A percentile compares a stretch with the other conserved stretches of the same genome.
Evolutionary conservation across 352 stramenopile species (phyloP).

Genomic region (Globisporangium okanoganense): DNA sequence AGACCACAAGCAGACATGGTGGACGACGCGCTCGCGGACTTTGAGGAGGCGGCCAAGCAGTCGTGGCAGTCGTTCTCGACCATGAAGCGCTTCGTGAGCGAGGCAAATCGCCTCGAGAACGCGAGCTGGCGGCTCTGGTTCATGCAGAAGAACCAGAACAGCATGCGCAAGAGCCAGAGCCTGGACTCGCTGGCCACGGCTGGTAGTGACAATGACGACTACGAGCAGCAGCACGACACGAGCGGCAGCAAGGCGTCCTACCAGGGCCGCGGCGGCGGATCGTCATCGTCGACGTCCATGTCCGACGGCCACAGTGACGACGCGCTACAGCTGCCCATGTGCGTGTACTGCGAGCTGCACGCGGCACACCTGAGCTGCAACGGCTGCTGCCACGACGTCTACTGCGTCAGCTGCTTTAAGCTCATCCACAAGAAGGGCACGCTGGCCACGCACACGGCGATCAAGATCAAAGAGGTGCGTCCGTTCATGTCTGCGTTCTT

Average conservation of each 20-base stretch:
- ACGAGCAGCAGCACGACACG: not conserved
- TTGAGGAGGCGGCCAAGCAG: constrained; percentile 73
- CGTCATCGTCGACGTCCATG: constrained; percentile 20
- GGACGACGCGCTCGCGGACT: constrained; percentile 38
- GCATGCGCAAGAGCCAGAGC: constrained; percentile 10
- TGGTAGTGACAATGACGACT: not conserved
- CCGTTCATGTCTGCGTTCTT: not conserved
- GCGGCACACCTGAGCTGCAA: constrained; percentile 68
- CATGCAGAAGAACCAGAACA: constrained; percentile 45
- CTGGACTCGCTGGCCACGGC: constrained; percentile 1
- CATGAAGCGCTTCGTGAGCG: constrained; percentile 83
- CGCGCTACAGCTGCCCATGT: constrained; percentile 18
- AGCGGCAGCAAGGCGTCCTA: not conserved
- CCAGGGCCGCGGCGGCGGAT: not conserved
- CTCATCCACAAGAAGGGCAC: constrained; percentile 85
- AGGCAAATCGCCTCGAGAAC: constrained; percentile 78
- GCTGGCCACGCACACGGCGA: constrained; percentile 72
- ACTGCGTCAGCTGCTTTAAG: constrained; percentile 87
- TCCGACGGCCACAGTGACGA: constrained; percentile 12
- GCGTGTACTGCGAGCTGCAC: constrained; percentile 82
- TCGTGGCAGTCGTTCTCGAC: constrained; percentile 87
- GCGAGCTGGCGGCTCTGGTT: constrained; percentile 81
- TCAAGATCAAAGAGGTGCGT: constrained; percentile 50
- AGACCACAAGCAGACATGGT: no score
- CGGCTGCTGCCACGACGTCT: constrained; percentile 81